These are phyloP conservation scores for Laburnicola sp. DNA, from an alignment of 2,329 filamentous ascomycete species.

Conservation along the genomic window DNA sequence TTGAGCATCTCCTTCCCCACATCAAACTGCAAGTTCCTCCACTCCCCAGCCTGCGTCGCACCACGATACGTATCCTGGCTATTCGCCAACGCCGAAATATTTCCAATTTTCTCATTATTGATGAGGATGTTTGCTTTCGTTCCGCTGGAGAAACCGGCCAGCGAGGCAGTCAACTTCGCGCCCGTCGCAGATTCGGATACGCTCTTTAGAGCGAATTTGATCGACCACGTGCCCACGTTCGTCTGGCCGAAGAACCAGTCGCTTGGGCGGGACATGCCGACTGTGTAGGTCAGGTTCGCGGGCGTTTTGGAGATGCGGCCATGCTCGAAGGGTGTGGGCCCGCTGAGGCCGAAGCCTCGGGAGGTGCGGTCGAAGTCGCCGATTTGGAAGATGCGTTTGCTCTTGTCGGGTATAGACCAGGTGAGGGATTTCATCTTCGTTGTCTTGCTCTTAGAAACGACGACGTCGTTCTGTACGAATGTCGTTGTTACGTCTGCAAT, in stretches of 20 bases:
- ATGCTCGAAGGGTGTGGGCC: slow-evolving; percentile 51
- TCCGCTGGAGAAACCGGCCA: slow-evolving; percentile 52
- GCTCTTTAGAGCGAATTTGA: slow-evolving; percentile 39
- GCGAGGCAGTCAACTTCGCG: slow-evolving; percentile 48
- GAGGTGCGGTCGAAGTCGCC: slow-evolving; percentile 54
- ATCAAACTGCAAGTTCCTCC: slow-evolving; percentile 51
- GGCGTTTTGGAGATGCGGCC: slow-evolving; percentile 52
- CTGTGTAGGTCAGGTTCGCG: slow-evolving; percentile 50
- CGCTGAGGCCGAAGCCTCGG: slow-evolving; percentile 49
- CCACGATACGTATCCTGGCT: slow-evolving; percentile 56
- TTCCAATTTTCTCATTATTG: slow-evolving; percentile 48
- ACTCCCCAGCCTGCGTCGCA: slow-evolving; percentile 53
- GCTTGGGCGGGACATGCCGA: slow-evolving; percentile 38
- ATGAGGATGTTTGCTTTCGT: slow-evolving; percentile 47
- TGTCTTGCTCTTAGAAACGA: slow-evolving; percentile 39
- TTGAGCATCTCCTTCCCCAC: slow-evolving; percentile 36
- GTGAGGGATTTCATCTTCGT: slow-evolving; percentile 46
- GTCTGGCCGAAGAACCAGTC: slow-evolving; percentile 59
- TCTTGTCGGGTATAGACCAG: slow-evolving; percentile 46
- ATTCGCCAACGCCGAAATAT: slow-evolving; percentile 47
- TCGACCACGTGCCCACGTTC: slow-evolving; percentile 35
- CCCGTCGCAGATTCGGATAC: slow-evolving; percentile 15
- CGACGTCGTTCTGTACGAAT: slow-evolving; percentile 48
- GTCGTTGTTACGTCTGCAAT: slow-evolving; percentile 53
- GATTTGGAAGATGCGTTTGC: slow-evolving; percentile 53